Conservation (phyloP, 192 early-diverging fungal genomes). For the Oehlia diaphana region DNA sequence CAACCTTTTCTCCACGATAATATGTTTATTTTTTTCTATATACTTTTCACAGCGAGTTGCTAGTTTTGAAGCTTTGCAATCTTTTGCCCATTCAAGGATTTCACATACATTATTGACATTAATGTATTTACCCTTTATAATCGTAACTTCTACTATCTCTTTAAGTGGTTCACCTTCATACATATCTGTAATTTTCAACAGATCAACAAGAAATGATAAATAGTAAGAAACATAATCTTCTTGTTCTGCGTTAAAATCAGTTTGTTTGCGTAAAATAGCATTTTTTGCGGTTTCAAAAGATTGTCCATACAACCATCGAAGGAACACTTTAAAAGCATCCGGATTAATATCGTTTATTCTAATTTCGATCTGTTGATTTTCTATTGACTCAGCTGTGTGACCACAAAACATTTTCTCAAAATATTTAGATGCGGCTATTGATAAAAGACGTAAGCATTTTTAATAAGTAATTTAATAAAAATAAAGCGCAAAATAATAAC, state of each 20-base stretch:
- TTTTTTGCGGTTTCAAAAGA: neutral
- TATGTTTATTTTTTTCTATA: neutral
- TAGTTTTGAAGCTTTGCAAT: neutral
- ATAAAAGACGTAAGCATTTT: neutral
- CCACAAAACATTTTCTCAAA: neutral
- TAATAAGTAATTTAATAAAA: neutral
- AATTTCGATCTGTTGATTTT: neutral
- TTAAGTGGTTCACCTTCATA: neutral
- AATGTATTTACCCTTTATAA: neutral
- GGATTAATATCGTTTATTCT: neutral
- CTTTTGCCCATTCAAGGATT: neutral
- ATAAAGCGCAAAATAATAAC: neutral
- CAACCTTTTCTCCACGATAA: neutral
- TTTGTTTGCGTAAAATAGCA: neutral
- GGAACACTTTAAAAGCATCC: neutral
- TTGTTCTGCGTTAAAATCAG: neutral
- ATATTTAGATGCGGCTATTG: neutral
- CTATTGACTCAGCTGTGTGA: neutral
- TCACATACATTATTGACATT: neutral
- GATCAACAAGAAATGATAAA: neutral
- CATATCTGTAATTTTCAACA: neutral
- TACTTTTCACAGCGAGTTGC: neutral
- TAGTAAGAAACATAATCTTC: neutral
- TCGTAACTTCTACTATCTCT: neutral
- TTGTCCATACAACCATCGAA: conserved; percentile 11